A percentile compares a stretch with the other conserved stretches of the same genome.
These are phyloP conservation scores for Coprinopsis marcescibilis DNA, from an alignment of 768 basidiomycete genomes.

Conservation along the genomic window DNA sequence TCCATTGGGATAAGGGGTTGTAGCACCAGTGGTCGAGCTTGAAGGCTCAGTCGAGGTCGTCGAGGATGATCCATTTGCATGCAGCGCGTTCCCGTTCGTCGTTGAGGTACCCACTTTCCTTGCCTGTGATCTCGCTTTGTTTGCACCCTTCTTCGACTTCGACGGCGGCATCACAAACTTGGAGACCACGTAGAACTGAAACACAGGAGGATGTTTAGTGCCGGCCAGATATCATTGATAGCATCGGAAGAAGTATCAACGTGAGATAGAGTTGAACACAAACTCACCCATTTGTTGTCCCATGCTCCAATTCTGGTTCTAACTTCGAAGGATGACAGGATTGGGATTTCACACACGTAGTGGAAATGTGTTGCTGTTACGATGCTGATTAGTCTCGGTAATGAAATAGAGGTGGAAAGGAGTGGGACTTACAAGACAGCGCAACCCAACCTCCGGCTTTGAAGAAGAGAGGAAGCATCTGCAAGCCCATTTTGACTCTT, in stretches of 20 bases:
- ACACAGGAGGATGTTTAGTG: neutral
- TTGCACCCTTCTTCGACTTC: conserved; percentile 7
- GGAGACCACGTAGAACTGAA: conserved; percentile 55
- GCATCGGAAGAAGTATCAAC: too few relatives aligned
- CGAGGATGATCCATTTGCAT: too few relatives aligned
- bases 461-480: conserved; percentile 51
- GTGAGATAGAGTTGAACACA: too few relatives aligned
- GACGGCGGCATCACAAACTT: conserved; percentile 42
- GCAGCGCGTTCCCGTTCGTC: neutral
- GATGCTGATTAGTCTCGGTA: neutral
- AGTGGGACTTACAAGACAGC: conserved; percentile 42
- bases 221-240: neutral
- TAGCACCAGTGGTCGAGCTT: neutral
- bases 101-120: neutral
- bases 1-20: neutral
- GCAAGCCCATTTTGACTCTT: conserved; percentile 43
- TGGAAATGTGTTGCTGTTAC: conserved; percentile 55
- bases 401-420: conserved; percentile 9
- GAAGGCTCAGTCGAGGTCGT: neutral
- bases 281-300: conserved; percentile 78
- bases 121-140: neutral
- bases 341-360: conserved; percentile 68
- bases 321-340: conserved; percentile 57
- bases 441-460: conserved; percentile 57
- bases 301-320: conserved; percentile 51